A percentile compares a stretch with the other conserved stretches of the same genome.
These are phyloP conservation scores for Spatholobus suberectus DNA, from an alignment of 306 rosid species.

Conservation along the genomic window DNA sequence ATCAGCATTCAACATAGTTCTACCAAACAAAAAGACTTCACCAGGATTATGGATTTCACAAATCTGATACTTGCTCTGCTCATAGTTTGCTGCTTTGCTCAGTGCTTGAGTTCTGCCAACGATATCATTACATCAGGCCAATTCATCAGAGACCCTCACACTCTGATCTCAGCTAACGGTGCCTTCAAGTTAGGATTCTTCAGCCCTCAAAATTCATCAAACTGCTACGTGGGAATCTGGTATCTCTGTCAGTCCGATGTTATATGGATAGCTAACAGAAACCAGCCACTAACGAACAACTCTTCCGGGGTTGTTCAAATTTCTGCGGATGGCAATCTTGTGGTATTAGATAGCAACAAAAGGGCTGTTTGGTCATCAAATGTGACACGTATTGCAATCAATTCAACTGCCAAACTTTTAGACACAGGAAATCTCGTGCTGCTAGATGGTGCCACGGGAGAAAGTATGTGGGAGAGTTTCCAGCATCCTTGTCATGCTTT, in stretches of 20 bases:
- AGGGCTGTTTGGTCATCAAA: slow-evolving; percentile 46
- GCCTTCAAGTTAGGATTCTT: slow-evolving; percentile 58
- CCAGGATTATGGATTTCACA: slow-evolving; percentile 8
- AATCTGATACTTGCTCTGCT: background rate
- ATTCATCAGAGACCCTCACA: slow-evolving; percentile 29
- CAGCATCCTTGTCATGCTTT: slow-evolving; percentile 21
- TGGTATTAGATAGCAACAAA: slow-evolving; percentile 38
- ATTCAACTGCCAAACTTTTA: slow-evolving; percentile 41
- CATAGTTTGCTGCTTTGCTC: background rate
- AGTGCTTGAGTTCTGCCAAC: background rate
- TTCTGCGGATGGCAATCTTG: slow-evolving; percentile 38
- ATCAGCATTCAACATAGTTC: too few relatives aligned
- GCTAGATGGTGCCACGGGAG: background rate
- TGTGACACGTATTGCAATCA: background rate
- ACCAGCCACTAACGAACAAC: slow-evolving; percentile 34
- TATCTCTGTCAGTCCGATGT: background rate
- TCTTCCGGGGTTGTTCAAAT: slow-evolving; percentile 39
- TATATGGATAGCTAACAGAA: slow-evolving; percentile 60
- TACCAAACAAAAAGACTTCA: too few relatives aligned
- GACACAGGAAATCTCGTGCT: slow-evolving; percentile 51
- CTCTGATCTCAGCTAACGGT: too few relatives aligned
- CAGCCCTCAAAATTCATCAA: slow-evolving; percentile 36
- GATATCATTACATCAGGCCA: background rate
- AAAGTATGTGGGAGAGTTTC: slow-evolving; percentile 44
- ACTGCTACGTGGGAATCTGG: slow-evolving; percentile 55